Percentiles rank a stretch among this genome's conserved stretches.
Conservation (phyloP, 257 asterid species). For the Cinchona pubescens region DNA sequence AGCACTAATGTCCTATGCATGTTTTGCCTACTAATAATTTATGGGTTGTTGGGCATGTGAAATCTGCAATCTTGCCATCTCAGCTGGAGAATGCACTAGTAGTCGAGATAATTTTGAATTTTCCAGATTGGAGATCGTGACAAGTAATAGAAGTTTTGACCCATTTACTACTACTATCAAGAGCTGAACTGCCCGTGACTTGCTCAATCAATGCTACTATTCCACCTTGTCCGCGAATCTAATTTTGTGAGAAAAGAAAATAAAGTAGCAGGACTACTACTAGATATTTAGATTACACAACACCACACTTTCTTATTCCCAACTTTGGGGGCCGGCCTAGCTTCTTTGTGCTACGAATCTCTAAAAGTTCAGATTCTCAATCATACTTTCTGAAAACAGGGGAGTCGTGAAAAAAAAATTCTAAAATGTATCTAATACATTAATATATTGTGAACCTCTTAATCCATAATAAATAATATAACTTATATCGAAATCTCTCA, state of each 20-base stretch:
- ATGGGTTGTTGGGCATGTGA: constrained; percentile 19
- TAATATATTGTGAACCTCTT: too few relatives aligned
- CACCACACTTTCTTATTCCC: not conserved
- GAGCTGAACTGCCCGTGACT: not conserved
- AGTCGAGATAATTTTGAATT: constrained; percentile 2
- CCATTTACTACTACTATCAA: too few relatives aligned
- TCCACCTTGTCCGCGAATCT: not conserved
- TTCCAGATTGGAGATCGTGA: not conserved
- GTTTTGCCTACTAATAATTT: constrained; percentile 13
- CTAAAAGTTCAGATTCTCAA: not conserved
- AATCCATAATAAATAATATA: too few relatives aligned
- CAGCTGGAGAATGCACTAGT: constrained; percentile 9
- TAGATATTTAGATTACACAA: not conserved
- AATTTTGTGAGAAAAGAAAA: not conserved
- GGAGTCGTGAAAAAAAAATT: too few relatives aligned
- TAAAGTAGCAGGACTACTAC: not conserved
- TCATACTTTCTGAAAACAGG: not conserved
- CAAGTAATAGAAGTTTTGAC: not conserved
- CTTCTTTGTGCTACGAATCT: not conserved
- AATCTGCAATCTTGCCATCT: constrained; percentile 10
- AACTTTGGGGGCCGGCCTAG: not conserved
- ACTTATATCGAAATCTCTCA: too few relatives aligned
- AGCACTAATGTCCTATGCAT: not conserved
- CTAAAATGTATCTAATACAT: too few relatives aligned
- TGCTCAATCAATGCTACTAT: constrained; percentile 3